These are phyloP conservation scores for Lichenothelia convexa DNA, from an alignment of 495 filamentous ascomycete species.

Conservation along the genomic window DNA sequence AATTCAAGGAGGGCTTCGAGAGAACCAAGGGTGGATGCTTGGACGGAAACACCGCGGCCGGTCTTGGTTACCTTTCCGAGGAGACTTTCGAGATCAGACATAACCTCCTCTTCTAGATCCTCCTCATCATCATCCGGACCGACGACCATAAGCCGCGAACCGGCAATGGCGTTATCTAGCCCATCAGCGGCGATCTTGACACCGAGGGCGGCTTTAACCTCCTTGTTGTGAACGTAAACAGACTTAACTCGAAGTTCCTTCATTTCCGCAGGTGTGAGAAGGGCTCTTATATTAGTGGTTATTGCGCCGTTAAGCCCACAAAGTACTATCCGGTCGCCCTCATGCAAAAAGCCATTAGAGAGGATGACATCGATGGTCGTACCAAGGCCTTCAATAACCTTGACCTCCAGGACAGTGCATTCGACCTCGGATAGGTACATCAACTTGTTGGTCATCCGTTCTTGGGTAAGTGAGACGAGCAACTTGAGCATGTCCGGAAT, in stretches of 20 bases:
- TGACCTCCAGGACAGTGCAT: conserved; percentile 95
- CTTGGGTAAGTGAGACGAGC: conserved; percentile 75
- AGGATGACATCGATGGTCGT: conserved; percentile 98
- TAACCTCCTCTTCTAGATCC: conserved; percentile 89
- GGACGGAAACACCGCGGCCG: conserved; percentile 85
- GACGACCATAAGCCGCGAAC: conserved; percentile 82
- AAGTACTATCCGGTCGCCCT: conserved; percentile 86
- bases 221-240: conserved; percentile 94
- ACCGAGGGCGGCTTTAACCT: conserved; percentile 94
- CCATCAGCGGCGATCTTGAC: conserved; percentile 97
- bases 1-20: conserved; percentile 95
- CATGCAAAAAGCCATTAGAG: conserved; percentile 84
- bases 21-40: conserved; percentile 93
- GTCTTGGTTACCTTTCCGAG: conserved; percentile 78
- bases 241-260: conserved; percentile 91
- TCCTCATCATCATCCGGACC: conserved; percentile 93
- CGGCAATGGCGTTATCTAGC: conserved; percentile 90
- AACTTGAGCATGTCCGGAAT: conserved; percentile 98
- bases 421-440: conserved; percentile 99
- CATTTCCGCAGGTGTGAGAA: conserved; percentile 84
- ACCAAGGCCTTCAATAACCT: conserved; percentile 95
- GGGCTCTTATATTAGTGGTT: conserved; percentile 84
- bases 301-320: conserved; percentile 94
- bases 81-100: conserved; percentile 82
- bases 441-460: conserved; percentile 90